phyloP scores from a whole-genome alignment of 176 grass and related monocot genomes.

The Cymbopogon citratus region DNA sequence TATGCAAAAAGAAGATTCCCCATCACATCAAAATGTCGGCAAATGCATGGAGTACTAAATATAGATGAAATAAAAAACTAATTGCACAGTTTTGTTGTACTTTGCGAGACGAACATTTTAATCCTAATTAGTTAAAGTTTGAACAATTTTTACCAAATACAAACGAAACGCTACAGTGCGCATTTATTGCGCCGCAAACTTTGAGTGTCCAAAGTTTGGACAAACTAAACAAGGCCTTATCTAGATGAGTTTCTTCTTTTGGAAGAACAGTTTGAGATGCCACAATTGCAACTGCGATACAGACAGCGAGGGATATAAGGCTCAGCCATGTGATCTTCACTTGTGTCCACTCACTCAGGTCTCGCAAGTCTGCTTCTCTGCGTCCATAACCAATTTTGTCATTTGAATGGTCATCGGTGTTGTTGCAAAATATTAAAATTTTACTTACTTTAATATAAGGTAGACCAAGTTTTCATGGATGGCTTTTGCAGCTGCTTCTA shows the following conservation, averaged over 20 bases:
- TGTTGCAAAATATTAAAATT: background rate
- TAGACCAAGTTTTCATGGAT: slow-evolving; percentile 51
- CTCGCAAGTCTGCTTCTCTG: slow-evolving; percentile 55
- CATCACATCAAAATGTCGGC: too few relatives aligned
- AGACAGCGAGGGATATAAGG: slow-evolving; percentile 47
- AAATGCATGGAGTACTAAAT: too few relatives aligned
- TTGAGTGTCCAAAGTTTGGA: too few relatives aligned
- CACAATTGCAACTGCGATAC: slow-evolving; percentile 43
- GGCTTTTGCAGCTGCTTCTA: slow-evolving; percentile 34
- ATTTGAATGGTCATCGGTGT: background rate
- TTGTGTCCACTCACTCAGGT: slow-evolving; percentile 55
- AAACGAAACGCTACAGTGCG: too few relatives aligned
- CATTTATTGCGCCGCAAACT: too few relatives aligned
- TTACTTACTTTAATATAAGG: slow-evolving; percentile 44
- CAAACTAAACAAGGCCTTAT: too few relatives aligned
- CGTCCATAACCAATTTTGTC: background rate
- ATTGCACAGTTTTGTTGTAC: too few relatives aligned
- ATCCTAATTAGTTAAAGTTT: too few relatives aligned
- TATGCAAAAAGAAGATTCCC: too few relatives aligned
- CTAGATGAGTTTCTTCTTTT: slow-evolving; percentile 66
- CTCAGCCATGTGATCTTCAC: slow-evolving; percentile 49
- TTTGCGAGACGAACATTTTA: too few relatives aligned
- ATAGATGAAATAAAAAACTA: too few relatives aligned
- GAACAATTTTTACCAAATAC: too few relatives aligned
- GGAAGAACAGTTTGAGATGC: slow-evolving; percentile 46